phyloP scores from a whole-genome alignment of 2,329 filamentous ascomycete genomes.

The Scedosporium aurantiacum region DNA sequence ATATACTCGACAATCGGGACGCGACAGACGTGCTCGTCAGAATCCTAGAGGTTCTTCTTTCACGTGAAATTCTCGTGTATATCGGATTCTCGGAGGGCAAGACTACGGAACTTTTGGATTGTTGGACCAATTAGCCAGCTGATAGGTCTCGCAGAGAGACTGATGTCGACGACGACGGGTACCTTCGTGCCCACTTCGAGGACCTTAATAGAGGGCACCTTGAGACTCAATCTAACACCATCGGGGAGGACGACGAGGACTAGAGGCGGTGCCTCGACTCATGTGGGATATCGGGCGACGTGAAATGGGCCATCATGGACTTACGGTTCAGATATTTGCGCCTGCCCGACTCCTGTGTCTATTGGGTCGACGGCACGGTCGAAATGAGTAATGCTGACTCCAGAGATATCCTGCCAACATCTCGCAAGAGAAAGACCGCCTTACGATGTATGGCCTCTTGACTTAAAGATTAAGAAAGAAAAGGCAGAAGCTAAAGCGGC shows the following conservation, averaged over 20 bases:
- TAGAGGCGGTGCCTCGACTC: not conserved
- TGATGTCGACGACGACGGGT: not conserved
- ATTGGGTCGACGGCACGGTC: slow-evolving; percentile 11
- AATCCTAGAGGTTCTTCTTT: too few relatives aligned
- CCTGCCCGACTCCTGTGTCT: slow-evolving; percentile 8
- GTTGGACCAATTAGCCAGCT: not conserved
- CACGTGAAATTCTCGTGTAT: too few relatives aligned
- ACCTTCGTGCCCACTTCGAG: not conserved
- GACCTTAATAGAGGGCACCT: not conserved
- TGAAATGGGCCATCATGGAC: slow-evolving; percentile 11
- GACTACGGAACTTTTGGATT: too few relatives aligned
- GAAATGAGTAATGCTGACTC: slow-evolving; percentile 12
- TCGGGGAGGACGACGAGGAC: not conserved
- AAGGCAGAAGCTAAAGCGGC: not conserved
- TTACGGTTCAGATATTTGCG: slow-evolving; percentile 11
- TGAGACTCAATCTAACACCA: not conserved
- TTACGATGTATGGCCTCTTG: not conserved
- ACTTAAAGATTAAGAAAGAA: not conserved
- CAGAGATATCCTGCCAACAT: slow-evolving; percentile 6
- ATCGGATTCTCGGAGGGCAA: too few relatives aligned
- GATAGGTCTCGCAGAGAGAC: not conserved
- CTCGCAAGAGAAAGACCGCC: not conserved
- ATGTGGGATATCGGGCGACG: not conserved
- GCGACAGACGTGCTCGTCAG: too few relatives aligned
- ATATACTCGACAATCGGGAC: too few relatives aligned